Evolutionary conservation across 306 rosid genomes (phyloP).

Genomic region (Coriaria nepalensis): DNA sequence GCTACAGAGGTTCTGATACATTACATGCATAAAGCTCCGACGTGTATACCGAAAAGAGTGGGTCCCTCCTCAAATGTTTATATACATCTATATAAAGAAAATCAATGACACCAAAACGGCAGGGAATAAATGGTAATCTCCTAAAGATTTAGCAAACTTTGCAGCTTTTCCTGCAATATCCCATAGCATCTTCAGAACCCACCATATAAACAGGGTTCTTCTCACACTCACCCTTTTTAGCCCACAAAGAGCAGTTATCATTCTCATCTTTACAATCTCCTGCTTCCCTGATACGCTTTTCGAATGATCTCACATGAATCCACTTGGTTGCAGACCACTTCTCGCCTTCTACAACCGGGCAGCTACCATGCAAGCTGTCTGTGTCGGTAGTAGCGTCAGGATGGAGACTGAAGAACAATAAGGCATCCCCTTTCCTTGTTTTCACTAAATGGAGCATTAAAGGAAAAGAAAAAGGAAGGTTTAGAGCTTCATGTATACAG

Average conservation of each 20-base stretch:
- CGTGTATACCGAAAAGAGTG: no score
- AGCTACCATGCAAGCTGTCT: conserved; percentile 77
- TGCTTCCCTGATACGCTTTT: conserved; percentile 21
- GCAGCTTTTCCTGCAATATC: conserved; percentile 85
- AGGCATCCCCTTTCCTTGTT: conserved; percentile 77
- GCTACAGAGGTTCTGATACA: no score
- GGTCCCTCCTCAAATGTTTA: no score
- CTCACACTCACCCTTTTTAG: conserved; percentile 60
- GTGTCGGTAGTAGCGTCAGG: conserved; percentile 48
- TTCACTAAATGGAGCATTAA: conserved; percentile 34
- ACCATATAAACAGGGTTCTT: conserved; percentile 74
- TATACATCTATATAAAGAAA: no score
- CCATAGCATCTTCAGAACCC: conserved; percentile 35
- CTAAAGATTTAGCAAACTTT: conserved; percentile 40
- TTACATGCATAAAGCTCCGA: no score
- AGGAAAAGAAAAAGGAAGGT: conserved; percentile 2
- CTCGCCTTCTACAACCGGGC: conserved; percentile 90
- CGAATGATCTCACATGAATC: conserved; percentile 73
- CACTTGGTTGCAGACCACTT: conserved; percentile 99
- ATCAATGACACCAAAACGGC: no score
- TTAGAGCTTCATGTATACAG: background rate
- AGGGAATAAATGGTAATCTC: background rate
- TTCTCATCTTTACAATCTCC: conserved; percentile 48
- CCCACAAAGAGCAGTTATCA: conserved; percentile 59
- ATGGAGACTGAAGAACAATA: conserved; percentile 90